Conservation (phyloP, 768 basidiomycete species). For the Lactifluus echinatus region DNA sequence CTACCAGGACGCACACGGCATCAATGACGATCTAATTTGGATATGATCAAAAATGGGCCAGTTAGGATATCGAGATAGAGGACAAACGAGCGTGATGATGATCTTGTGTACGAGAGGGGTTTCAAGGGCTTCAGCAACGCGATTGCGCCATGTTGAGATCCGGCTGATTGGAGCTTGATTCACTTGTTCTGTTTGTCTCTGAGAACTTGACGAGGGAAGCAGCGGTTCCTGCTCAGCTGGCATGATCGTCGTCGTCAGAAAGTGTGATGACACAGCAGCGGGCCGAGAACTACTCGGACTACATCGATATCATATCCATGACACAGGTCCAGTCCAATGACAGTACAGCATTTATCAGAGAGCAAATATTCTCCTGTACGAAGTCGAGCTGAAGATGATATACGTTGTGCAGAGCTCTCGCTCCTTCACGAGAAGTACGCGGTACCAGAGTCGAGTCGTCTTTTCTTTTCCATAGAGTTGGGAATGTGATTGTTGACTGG, state of each 20-base stretch:
- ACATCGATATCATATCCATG: too few species aligned
- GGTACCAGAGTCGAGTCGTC: too few species aligned
- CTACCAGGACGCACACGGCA: conserved; percentile 59
- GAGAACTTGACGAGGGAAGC: conserved; percentile 14
- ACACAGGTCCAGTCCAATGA: too few species aligned
- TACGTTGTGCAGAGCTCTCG: too few species aligned
- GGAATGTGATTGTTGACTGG: too few species aligned
- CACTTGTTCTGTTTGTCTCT: neutral
- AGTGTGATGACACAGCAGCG: too few species aligned
- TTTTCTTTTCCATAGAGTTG: too few species aligned
- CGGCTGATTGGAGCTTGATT: neutral
- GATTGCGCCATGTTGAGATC: conserved; percentile 1
- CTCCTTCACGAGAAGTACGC: too few species aligned
- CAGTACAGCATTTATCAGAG: too few species aligned
- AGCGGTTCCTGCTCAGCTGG: conserved; percentile 26
- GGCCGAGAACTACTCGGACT: too few species aligned
- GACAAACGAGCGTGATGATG: conserved; percentile 18
- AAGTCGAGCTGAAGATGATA: too few species aligned
- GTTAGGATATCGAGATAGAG: neutral
- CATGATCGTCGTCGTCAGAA: neutral
- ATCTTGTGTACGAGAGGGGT: conserved; percentile 14
- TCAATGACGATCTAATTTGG: conserved; percentile 48
- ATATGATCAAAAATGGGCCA: neutral
- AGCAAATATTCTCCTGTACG: too few species aligned
- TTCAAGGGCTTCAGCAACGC: conserved; percentile 12